phyloP scores from a whole-genome alignment of 139 green algal species.

The Micractinium sp. region DNA sequence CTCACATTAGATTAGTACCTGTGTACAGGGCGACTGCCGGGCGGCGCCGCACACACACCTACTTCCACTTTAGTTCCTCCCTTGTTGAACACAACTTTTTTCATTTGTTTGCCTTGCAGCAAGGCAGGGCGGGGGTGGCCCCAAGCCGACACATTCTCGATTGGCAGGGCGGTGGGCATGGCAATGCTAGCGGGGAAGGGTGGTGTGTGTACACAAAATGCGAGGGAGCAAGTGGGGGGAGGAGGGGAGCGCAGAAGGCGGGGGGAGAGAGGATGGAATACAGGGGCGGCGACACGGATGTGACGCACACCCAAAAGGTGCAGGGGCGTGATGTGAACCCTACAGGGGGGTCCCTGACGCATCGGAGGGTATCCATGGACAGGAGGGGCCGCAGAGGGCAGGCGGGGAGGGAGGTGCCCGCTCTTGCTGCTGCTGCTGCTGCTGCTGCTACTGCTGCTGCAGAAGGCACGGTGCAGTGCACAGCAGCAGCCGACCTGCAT shows the following conservation, averaged over 20 bases:
- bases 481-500: neutral
- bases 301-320: neutral
- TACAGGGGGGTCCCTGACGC: too few species aligned
- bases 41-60: neutral
- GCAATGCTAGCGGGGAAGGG: neutral
- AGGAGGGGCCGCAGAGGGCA: neutral
- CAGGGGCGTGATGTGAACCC: neutral
- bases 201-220: neutral
- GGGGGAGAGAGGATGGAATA: neutral
- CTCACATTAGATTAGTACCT: too few species aligned
- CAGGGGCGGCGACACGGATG: neutral
- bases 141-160: neutral
- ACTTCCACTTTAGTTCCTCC: neutral
- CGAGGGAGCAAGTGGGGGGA: neutral
- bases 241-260: too few species aligned
- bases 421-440: too few species aligned
- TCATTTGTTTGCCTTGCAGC: neutral
- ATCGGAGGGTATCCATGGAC: too few species aligned
- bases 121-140: too few species aligned
- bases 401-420: neutral
- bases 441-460: too few species aligned
- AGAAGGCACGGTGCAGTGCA: too few species aligned
- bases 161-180: neutral
- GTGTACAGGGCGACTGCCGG: neutral
- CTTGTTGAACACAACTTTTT: too few species aligned